Conservation (phyloP, 2,329 filamentous ascomycete genomes). For the Colletotrichum karsti region DNA sequence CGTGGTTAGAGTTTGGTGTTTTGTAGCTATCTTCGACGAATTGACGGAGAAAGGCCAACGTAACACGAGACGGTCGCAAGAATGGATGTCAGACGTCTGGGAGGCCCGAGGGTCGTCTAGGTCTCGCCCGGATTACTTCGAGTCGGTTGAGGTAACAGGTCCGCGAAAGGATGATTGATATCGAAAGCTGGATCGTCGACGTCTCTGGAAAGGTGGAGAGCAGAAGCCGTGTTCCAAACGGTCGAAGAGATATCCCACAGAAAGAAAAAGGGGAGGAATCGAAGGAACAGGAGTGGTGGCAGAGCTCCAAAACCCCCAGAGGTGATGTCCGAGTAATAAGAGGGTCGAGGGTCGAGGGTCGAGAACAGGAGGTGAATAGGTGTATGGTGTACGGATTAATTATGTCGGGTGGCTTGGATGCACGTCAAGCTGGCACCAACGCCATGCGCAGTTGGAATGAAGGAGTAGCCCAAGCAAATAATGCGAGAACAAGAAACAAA, state of each 20-base stretch:
- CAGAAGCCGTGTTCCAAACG: background rate
- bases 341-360: slow-evolving; percentile 21
- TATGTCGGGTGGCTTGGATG: slow-evolving; percentile 28
- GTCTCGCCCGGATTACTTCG: background rate
- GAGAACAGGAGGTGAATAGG: slow-evolving; percentile 11
- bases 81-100: slow-evolving; percentile 10
- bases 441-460: slow-evolving; percentile 20
- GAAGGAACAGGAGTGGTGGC: slow-evolving; percentile 3
- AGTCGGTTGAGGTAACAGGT: background rate
- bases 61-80: slow-evolving; percentile 6
- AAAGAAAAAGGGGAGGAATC: background rate
- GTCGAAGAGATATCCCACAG: background rate
- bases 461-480: slow-evolving; percentile 16
- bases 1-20: background rate
- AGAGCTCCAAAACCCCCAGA: slow-evolving; percentile 1
- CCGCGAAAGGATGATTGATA: background rate
- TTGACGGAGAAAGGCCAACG: background rate
- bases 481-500: background rate
- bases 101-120: slow-evolving; percentile 1
- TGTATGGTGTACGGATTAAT: slow-evolving; percentile 20
- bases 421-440: slow-evolving; percentile 20
- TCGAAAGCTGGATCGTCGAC: background rate
- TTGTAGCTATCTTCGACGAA: background rate
- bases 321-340: slow-evolving; percentile 22
- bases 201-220: background rate